Percentiles rank a stretch among this genome's conserved stretches.
Evolutionary conservation across 257 asterid genomes (phyloP).

Genomic region (Prunella vulgaris): DNA sequence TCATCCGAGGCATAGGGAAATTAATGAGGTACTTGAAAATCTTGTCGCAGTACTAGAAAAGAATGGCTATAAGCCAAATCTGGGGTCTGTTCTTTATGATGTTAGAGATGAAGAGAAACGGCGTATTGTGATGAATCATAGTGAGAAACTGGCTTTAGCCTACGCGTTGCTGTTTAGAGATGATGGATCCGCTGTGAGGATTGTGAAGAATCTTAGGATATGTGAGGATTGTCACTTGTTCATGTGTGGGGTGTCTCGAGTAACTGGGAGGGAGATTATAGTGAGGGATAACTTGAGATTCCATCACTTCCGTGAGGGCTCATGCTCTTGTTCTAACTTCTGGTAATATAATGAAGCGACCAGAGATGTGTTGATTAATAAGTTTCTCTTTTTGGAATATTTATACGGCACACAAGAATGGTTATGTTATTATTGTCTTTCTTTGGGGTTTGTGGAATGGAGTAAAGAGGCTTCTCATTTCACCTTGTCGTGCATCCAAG

Average conservation of each 20-base stretch:
- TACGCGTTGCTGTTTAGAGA: slow-evolving; percentile 41
- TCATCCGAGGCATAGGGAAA: slow-evolving; percentile 49
- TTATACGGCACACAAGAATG: background rate
- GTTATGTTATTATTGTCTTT: background rate
- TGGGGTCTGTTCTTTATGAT: slow-evolving; percentile 55
- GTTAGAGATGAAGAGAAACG: slow-evolving; percentile 60
- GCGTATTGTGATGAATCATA: slow-evolving; percentile 55
- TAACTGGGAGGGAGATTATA: slow-evolving; percentile 54
- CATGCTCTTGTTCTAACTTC: slow-evolving; percentile 70
- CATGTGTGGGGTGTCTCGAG: slow-evolving; percentile 59
- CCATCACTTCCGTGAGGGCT: slow-evolving; percentile 61
- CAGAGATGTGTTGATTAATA: background rate
- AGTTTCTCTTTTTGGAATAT: background rate
- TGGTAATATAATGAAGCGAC: slow-evolving; percentile 41
- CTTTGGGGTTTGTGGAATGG: background rate
- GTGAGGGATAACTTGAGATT: slow-evolving; percentile 82
- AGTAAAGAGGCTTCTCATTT: background rate
- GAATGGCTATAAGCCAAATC: slow-evolving; percentile 52
- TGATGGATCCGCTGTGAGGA: slow-evolving; percentile 39
- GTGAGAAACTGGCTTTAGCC: slow-evolving; percentile 75
- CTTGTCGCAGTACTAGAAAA: slow-evolving; percentile 29
- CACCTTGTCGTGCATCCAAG: no score
- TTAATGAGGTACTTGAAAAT: slow-evolving; percentile 34
- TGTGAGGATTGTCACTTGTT: slow-evolving; percentile 83
- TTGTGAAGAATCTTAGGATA: slow-evolving; percentile 74